Evolutionary conservation across 306 rosid species (phyloP).

Genomic region (Carpinus fangiana): DNA sequence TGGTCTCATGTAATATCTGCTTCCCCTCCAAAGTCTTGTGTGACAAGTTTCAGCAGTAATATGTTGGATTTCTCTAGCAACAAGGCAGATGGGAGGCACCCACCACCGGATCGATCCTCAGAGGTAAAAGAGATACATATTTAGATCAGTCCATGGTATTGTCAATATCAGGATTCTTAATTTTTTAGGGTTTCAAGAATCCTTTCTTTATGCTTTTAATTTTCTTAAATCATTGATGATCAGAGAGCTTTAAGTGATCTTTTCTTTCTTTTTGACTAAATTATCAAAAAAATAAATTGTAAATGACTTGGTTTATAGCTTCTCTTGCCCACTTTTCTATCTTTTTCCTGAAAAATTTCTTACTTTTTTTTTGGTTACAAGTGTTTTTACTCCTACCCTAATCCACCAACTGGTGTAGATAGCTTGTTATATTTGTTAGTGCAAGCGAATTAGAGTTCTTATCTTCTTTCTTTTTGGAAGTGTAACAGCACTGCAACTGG

Average conservation of each 20-base stretch:
- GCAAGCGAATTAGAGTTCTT: background rate
- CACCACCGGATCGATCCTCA: conserved; percentile 66
- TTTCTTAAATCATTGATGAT: background rate
- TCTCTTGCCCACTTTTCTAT: background rate
- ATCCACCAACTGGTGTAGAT: background rate
- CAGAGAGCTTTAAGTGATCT: background rate
- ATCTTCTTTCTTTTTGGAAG: conserved; percentile 36
- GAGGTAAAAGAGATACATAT: conserved; percentile 50
- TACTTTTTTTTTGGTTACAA: background rate
- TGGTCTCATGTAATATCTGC: conserved; percentile 57
- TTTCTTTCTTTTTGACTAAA: conserved; percentile 10
- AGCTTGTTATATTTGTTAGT: background rate
- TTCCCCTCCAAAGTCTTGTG: conserved; percentile 68
- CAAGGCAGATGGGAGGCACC: conserved; percentile 48
- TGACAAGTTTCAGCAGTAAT: conserved; percentile 74
- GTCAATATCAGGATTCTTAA: background rate
- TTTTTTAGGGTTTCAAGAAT: background rate
- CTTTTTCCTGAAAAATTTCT: background rate
- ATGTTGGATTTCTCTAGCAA: conserved; percentile 80
- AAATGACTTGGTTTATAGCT: background rate
- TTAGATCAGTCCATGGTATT: background rate
- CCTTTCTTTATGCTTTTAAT: background rate
- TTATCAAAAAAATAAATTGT: background rate
- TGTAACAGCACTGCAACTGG: conserved; percentile 77
- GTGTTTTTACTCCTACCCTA: background rate